A percentile compares a stretch with the other conserved stretches of the same genome.
phyloP scores from a whole-genome alignment of 176 grass and related monocot species.

The Rhipidocladum racemiflorum region DNA sequence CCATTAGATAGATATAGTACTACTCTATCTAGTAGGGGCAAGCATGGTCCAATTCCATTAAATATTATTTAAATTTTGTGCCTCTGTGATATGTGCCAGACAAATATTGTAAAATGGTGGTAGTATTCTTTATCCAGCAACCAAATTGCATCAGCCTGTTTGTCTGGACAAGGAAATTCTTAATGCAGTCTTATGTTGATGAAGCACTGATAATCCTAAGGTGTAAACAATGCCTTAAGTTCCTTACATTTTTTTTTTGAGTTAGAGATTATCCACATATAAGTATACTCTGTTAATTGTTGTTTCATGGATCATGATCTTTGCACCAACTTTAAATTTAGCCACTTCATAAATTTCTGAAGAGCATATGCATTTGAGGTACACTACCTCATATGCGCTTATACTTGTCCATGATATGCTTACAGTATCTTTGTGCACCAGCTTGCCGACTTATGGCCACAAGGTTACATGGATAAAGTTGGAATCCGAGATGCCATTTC shows the following conservation, averaged over 20 bases:
- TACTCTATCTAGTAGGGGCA: too few species aligned
- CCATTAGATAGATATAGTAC: too few species aligned
- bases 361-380: not conserved
- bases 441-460: constrained; percentile 76
- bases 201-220: not conserved
- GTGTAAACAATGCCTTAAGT: not conserved
- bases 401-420: constrained; percentile 6
- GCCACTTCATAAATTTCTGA: constrained; percentile 2
- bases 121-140: not conserved
- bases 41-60: too few species aligned
- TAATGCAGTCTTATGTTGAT: not conserved
- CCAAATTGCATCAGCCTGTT: not conserved
- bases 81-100: too few species aligned
- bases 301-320: not conserved
- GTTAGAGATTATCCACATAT: not conserved
- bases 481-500: constrained; percentile 74
- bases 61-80: too few species aligned
- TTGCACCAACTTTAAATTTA: not conserved
- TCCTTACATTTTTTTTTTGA: not conserved
- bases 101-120: too few species aligned
- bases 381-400: constrained; percentile 10
- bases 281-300: not conserved
- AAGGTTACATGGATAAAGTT: constrained; percentile 83
- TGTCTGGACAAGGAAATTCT: not conserved
- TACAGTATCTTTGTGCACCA: constrained; percentile 27